Percentiles rank a stretch among this genome's conserved stretches.
Evolutionary conservation across 2,329 filamentous ascomycete genomes (phyloP).

Genomic region (Leptographium radiaticola): DNA sequence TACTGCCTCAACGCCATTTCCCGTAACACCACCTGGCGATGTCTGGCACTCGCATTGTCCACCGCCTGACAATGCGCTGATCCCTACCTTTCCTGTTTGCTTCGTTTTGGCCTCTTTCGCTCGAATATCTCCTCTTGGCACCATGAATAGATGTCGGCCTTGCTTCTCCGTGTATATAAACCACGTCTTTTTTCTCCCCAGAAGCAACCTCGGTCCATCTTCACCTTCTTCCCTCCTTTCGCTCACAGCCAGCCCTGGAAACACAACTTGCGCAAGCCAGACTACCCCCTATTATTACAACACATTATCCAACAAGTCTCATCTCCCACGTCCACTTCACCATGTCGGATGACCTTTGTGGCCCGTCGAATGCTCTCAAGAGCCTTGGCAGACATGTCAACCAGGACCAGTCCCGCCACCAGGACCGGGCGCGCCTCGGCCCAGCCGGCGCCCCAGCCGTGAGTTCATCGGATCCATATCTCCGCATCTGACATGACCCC

Average conservation of each 20-base stretch:
- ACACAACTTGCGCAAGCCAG: too few relatives aligned
- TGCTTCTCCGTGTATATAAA: neutral
- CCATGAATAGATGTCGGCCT: neutral
- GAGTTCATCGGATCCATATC: slow-evolving; percentile 2
- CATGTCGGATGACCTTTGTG: slow-evolving; percentile 43
- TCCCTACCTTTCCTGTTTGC: neutral
- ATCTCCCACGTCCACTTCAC: slow-evolving; percentile 1
- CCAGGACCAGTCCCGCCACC: slow-evolving; percentile 57
- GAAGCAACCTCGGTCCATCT: neutral
- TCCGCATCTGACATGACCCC: neutral
- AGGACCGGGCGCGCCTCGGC: slow-evolving; percentile 43
- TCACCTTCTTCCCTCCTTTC: neutral
- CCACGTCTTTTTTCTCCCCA: neutral
- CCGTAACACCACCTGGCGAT: neutral
- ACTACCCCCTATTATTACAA: neutral
- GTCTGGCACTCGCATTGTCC: neutral
- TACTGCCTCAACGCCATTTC: neutral
- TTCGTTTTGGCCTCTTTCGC: neutral
- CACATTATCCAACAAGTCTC: neutral
- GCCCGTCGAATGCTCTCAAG: slow-evolving; percentile 57
- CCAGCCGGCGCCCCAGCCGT: neutral
- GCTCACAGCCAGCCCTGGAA: too few relatives aligned
- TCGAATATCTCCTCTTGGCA: neutral
- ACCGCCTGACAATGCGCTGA: neutral
- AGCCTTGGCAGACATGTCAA: slow-evolving; percentile 58